These are phyloP conservation scores for Cyclotella distinguenda DNA, from an alignment of 108 stramenopile species.

Conservation along the genomic window DNA sequence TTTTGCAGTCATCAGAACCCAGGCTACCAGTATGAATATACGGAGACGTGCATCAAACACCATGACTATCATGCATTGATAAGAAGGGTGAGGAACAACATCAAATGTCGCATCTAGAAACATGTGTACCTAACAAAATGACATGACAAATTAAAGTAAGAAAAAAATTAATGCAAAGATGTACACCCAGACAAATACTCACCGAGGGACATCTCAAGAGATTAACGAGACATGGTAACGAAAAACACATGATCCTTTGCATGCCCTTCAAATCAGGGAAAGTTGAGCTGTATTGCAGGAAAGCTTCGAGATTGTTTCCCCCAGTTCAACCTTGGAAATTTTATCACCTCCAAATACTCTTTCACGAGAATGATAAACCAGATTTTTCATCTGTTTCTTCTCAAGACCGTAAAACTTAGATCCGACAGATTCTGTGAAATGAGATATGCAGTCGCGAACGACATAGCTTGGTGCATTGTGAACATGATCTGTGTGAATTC, in stretches of 20 bases:
- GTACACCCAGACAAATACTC: no score
- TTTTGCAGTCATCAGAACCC: neutral
- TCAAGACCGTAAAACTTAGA: neutral
- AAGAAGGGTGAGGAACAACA: neutral
- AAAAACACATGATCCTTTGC: conserved; percentile 5
- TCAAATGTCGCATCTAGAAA: conserved; percentile 4
- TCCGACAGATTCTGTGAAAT: conserved; percentile 1
- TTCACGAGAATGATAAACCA: conserved; percentile 8
- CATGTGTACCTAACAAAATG: neutral
- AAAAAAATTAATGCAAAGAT: neutral
- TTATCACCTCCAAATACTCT: neutral
- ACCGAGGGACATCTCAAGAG: conserved; percentile 4
- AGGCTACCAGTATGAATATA: neutral
- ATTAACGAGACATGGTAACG: neutral
- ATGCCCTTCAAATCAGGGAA: conserved; percentile 4
- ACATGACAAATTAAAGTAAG: neutral
- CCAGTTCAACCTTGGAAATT: neutral
- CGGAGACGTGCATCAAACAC: neutral
- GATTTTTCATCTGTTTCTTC: conserved; percentile 1
- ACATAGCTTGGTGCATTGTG: neutral
- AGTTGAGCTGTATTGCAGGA: neutral
- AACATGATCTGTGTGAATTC: neutral
- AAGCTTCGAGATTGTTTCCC: neutral
- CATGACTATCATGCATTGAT: conserved; percentile 2
- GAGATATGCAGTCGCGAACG: neutral